Percentiles rank a stretch among this genome's conserved stretches.
Conservation (phyloP, 2,329 filamentous ascomycete genomes). For the Trichocomaceae sp. region DNA sequence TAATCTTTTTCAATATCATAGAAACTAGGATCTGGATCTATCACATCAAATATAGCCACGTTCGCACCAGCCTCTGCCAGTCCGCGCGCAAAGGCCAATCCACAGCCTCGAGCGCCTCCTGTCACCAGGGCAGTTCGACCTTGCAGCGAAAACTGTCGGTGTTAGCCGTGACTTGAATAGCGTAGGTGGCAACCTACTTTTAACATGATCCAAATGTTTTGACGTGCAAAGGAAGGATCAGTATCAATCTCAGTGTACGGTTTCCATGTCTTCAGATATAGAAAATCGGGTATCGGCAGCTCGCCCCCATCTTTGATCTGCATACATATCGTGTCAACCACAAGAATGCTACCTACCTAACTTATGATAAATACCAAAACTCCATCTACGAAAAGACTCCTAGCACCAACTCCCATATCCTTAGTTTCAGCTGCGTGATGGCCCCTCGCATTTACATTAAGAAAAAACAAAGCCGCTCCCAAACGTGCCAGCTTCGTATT, state of each 20-base stretch:
- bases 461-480: slow-evolving; percentile 27
- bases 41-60: slow-evolving; percentile 43
- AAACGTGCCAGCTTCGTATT: slow-evolving; percentile 14
- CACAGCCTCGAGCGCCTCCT: slow-evolving; percentile 43
- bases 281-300: too few relatives aligned
- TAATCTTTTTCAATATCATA: slow-evolving; percentile 36
- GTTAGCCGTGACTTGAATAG: background rate
- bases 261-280: too few relatives aligned
- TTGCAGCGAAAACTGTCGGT: slow-evolving; percentile 46
- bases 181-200: background rate
- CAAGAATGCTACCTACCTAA: too few relatives aligned
- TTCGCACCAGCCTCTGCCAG: slow-evolving; percentile 43
- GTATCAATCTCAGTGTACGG: too few relatives aligned
- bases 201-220: too few relatives aligned
- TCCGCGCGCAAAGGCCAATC: slow-evolving; percentile 40
- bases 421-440: background rate
- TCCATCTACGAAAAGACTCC: too few relatives aligned
- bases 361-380: too few relatives aligned
- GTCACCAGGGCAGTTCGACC: slow-evolving; percentile 44
- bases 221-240: background rate
- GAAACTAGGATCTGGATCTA: slow-evolving; percentile 33
- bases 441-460: slow-evolving; percentile 43
- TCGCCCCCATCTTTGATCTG: too few relatives aligned
- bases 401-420: too few relatives aligned
- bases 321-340: too few relatives aligned